Base-by-base conservation (phyloP, 495 filamentous ascomycete species). In the Entonaema liquescens region DNA sequence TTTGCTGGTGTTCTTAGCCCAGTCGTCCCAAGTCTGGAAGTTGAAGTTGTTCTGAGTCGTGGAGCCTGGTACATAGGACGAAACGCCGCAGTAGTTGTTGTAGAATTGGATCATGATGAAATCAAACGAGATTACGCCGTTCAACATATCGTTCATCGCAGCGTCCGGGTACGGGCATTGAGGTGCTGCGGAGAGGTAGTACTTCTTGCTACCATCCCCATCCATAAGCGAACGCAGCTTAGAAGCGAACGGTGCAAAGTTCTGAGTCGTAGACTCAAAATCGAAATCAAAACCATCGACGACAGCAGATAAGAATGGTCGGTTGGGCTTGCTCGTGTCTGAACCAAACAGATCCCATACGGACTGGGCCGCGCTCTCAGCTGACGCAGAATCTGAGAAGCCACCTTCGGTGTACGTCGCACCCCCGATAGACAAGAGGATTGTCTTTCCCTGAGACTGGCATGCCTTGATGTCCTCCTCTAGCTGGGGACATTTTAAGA, bases 281-380 rank as follows among this genome's bases (percentile, higher is more conserved):
- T 91, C 89, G 62, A 91, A 85, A 71, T 93, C 91, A 72, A 93
- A 93, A 3, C 91, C 91, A 71, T 93, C 91, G 44, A 93, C 74
- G 29, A 84, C 79, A 25, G 88, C 85, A 15, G 84, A 72, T 19
- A 89, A 89, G 66, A 93, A 92, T 4, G 91, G 91, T 36, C 90
- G 86, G 52, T 83, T 80, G 5, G 69, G 77, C 29, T 76, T 65
- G 26, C 68, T 78, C 23, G 69, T 75, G 58, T 76, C 67, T 9
- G 86, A 83, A 31, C 91, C 91, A 74, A 93, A 93, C 38, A 91
- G 86, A 40, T 86, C 77, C 90, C 90, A 93, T 54, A 94, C 76
- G 4, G 83, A 79, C 47, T 86, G 72, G 2, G 90, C 91, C n/a
- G 87, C 85, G 1, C 77, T 65, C 47, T 77, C 77, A 8, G 91